phyloP scores from a whole-genome alignment of 768 basidiomycete genomes.

The Boletus insuetus region DNA sequence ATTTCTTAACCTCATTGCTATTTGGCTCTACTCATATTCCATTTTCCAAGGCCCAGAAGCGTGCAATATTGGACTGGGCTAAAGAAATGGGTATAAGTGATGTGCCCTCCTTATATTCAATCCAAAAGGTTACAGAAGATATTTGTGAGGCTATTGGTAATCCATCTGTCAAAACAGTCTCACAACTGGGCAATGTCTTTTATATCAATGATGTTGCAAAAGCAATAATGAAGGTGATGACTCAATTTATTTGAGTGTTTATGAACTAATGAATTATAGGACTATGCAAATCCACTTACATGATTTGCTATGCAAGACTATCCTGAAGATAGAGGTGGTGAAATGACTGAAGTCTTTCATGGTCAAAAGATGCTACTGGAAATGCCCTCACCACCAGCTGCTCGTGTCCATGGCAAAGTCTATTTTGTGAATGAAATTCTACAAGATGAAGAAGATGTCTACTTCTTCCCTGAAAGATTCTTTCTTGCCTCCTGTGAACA shows the following conservation, averaged over 20 bases:
- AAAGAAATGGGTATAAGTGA: neutral
- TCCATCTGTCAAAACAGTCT: neutral
- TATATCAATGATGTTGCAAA: neutral
- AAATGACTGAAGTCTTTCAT: neutral
- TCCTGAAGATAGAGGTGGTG: neutral
- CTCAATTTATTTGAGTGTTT: no score
- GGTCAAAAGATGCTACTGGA: neutral
- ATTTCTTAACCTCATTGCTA: neutral
- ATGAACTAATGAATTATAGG: neutral
- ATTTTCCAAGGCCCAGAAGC: neutral
- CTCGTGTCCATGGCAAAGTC: neutral
- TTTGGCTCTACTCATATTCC: neutral
- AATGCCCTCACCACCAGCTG: neutral
- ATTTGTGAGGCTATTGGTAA: neutral
- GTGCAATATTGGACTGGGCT: neutral
- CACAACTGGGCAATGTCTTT: neutral
- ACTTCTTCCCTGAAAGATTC: neutral
- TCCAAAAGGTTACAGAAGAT: neutral
- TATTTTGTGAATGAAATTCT: neutral
- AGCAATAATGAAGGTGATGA: neutral
- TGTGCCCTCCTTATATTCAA: neutral
- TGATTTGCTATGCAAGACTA: neutral
- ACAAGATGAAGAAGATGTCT: neutral
- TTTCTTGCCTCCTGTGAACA: neutral
- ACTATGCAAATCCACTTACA: neutral